Percentiles rank a stretch among this genome's conserved stretches.
Conservation (phyloP, 2,329 filamentous ascomycete genomes). For the Clonostachys solani region DNA sequence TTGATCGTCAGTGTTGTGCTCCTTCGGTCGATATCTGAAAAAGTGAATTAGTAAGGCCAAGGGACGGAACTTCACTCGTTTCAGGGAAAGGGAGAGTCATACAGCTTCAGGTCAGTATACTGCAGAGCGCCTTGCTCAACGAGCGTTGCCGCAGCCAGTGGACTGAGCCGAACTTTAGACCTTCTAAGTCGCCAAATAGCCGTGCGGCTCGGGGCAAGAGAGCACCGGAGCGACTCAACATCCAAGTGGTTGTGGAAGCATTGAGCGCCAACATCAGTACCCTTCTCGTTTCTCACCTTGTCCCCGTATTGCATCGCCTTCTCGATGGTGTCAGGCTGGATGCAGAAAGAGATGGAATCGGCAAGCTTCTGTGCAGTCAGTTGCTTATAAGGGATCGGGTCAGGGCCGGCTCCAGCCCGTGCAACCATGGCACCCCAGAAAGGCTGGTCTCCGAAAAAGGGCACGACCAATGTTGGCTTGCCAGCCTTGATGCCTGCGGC, state of each 20-base stretch:
- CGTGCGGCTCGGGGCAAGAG: conserved; percentile 59
- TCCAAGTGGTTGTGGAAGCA: conserved; percentile 70
- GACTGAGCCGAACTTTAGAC: conserved; percentile 63
- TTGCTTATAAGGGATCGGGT: conserved; percentile 64
- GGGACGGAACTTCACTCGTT: not conserved
- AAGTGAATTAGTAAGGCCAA: conserved; percentile 4
- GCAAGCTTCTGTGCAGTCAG: conserved; percentile 64
- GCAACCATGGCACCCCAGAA: conserved; percentile 80
- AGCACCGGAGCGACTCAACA: conserved; percentile 63
- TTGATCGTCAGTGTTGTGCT: conserved; percentile 75
- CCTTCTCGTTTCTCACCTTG: conserved; percentile 63
- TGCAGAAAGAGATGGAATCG: conserved; percentile 55
- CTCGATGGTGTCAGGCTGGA: conserved; percentile 54
- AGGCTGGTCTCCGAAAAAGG: conserved; percentile 83
- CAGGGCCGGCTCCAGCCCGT: conserved; percentile 66
- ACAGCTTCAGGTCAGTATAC: conserved; percentile 71
- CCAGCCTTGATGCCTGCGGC: conserved; percentile 80
- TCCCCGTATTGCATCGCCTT: conserved; percentile 54
- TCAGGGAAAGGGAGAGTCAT: conserved; percentile 19
- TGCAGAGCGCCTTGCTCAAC: conserved; percentile 60
- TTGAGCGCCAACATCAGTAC: conserved; percentile 57
- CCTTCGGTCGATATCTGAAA: conserved; percentile 42
- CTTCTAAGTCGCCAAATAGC: conserved; percentile 74
- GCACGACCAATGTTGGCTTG: conserved; percentile 76
- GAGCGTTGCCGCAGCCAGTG: conserved; percentile 67